Evolutionary conservation across 1,139 yeast species (phyloP).

Genomic region (Scheffersomyces quercinus): DNA sequence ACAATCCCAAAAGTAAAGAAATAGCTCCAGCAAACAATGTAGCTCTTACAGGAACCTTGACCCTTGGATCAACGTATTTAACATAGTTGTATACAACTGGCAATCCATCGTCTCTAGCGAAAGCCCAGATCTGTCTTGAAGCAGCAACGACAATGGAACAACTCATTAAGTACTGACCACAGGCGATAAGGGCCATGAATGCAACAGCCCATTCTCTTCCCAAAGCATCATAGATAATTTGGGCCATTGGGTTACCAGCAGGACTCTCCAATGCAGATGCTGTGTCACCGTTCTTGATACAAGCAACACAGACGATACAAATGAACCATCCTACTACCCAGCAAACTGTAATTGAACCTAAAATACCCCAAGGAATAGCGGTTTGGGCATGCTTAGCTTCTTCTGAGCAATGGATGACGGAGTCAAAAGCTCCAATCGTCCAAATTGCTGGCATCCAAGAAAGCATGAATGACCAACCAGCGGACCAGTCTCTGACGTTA

Average conservation of each 20-base stretch:
- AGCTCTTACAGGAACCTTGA: constrained; percentile 34
- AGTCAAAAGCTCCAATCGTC: constrained; percentile 36
- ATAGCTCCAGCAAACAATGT: constrained; percentile 30
- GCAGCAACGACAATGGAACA: constrained; percentile 24
- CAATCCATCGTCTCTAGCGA: constrained; percentile 43
- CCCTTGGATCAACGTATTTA: constrained; percentile 24
- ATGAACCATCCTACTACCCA: constrained; percentile 22
- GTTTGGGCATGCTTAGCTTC: constrained; percentile 28
- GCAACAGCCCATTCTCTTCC: constrained; percentile 26
- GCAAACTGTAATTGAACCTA: constrained; percentile 29
- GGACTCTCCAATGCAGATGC: constrained; percentile 15
- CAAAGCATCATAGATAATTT: constrained; percentile 23
- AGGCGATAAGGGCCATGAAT: constrained; percentile 23
- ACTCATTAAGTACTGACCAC: constrained; percentile 27
- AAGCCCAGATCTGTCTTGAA: constrained; percentile 36
- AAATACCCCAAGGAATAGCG: constrained; percentile 30
- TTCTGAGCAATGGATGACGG: constrained; percentile 33
- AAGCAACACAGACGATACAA: constrained; percentile 19
- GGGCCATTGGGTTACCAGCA: constrained; percentile 26
- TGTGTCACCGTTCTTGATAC: constrained; percentile 22
- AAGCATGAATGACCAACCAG: constrained; percentile 55
- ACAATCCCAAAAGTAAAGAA: constrained; percentile 28
- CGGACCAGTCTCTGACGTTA: constrained; percentile 58
- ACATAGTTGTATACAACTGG: constrained; percentile 41
- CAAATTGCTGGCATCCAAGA: constrained; percentile 35